Evolutionary conservation across 805 yeast species (phyloP), one percentile per base, ranked within the genome.

Genomic region (Sugiyamaella marilandica): DNA sequence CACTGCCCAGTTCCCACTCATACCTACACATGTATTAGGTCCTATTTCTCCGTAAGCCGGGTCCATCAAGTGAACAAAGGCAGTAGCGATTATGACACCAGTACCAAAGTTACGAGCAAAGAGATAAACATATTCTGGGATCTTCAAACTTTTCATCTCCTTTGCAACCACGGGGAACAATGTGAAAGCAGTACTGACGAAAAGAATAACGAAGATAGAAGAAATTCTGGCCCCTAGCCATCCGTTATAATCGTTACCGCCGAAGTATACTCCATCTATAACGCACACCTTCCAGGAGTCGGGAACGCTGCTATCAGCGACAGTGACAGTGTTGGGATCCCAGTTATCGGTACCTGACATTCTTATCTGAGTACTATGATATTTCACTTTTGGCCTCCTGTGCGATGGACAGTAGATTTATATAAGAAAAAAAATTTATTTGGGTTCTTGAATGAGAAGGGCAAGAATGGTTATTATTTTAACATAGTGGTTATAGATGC

Each of bases 21-120:
- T 55, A 13, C 75, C 78, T 9, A 74, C 75, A 61, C 78, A 74
- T 3, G 71, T 51, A 34, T 52, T 52, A 14, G 56, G 58, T 1
- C 72, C 72, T 47, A 69, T 68, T 24, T 55, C 65, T 3, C 56
- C 53, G 54, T 70, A 70, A 2, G 72, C 70, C 1, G 72, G 72
- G 46, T 69, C 72, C 57, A 84, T 70, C 52, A 84, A 67, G 68
- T 85, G 92, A 54, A 85, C 77, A 60, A 83, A 85, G 0, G 89
- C 87, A 7, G 92, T 85, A 10, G 91, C 85, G 2, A 85, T 72
- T 59, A 85, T 85, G 45, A 85, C 91, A 49, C 92, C 92, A 3
- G 88, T 77, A 60, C 92, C 92, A 61, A 84, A 84, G 70, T 74
- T 79, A 16, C 66, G 55, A 21, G 70, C 69, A 36, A 66, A 54